phyloP scores from a whole-genome alignment of 75 land plant genomes.

The Pinus taeda region DNA sequence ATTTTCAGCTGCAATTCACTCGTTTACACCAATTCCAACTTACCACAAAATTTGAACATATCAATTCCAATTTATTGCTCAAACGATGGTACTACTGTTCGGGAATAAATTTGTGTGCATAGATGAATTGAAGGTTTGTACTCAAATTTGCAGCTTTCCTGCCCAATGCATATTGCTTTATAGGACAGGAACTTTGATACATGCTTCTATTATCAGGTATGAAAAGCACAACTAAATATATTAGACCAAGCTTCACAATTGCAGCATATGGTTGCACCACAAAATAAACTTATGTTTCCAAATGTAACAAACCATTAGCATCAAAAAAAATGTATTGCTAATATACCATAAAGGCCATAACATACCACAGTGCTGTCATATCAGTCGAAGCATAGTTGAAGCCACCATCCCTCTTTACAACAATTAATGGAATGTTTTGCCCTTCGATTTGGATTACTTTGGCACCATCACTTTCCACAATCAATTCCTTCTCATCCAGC shows the following conservation, averaged over 20 bases:
- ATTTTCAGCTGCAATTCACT: too few relatives aligned
- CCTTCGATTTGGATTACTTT: slow-evolving; percentile 80
- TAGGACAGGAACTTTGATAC: too few relatives aligned
- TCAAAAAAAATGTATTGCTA: background rate
- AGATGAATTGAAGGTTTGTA: too few relatives aligned
- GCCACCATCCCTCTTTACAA: slow-evolving; percentile 95
- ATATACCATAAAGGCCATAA: background rate
- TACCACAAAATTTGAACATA: too few relatives aligned
- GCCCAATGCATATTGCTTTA: too few relatives aligned
- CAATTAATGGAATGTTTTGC: slow-evolving; percentile 81
- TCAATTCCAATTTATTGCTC: too few relatives aligned
- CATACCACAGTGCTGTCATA: slow-evolving; percentile 84
- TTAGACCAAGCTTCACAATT: background rate
- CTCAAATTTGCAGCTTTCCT: too few relatives aligned
- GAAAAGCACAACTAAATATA: background rate
- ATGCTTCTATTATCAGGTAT: too few relatives aligned
- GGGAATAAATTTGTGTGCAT: too few relatives aligned
- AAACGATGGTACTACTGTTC: too few relatives aligned
- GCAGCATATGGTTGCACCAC: background rate
- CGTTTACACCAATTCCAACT: too few relatives aligned
- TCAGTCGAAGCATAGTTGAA: slow-evolving; percentile 98
- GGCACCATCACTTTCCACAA: slow-evolving; percentile 96
- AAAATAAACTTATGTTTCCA: background rate
- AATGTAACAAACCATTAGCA: background rate
- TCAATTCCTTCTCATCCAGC: slow-evolving; percentile 47